These are phyloP conservation scores for Dictyostelium brefeldianum DNA, from an alignment of 78 protist genomes.

Conservation along the genomic window DNA sequence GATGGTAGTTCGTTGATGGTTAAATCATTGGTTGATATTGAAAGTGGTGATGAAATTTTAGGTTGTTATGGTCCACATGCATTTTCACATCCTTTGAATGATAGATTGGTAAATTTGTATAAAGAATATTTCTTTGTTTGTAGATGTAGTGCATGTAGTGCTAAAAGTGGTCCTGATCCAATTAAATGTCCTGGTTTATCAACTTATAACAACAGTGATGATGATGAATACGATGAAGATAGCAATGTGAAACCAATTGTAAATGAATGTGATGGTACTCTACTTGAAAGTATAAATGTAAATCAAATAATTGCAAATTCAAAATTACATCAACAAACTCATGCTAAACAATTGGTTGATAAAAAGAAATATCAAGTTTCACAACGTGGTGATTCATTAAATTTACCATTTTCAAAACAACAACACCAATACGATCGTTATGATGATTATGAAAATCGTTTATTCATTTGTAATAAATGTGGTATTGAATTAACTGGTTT, in stretches of 20 bases:
- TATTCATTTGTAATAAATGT: conserved; percentile 48
- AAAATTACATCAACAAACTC: not conserved
- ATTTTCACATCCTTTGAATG: conserved; percentile 11
- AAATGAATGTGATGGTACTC: conserved; percentile 26
- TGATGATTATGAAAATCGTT: conserved; percentile 51
- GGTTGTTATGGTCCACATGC: conserved; percentile 52
- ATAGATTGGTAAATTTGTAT: conserved; percentile 22
- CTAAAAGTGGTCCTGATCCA: conserved; percentile 51
- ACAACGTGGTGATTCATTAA: too few species aligned
- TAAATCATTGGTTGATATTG: conserved; percentile 48
- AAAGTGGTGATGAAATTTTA: conserved; percentile 43
- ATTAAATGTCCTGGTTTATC: conserved; percentile 31
- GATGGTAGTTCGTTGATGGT: conserved; percentile 29
- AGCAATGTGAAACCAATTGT: not conserved
- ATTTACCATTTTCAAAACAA: not conserved
- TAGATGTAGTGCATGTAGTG: conserved; percentile 69
- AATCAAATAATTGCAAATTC: not conserved
- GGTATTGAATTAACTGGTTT: not conserved
- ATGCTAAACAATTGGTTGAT: not conserved
- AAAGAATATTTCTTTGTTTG: conserved; percentile 51
- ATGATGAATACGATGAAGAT: not conserved
- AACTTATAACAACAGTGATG: too few species aligned
- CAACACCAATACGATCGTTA: not conserved
- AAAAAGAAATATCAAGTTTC: too few species aligned
- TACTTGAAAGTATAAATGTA: conserved; percentile 32